A percentile compares a stretch with the other conserved stretches of the same genome.
These are phyloP conservation scores for Cladobotryum protrusum DNA, from an alignment of 2,329 filamentous ascomycete species.

Conservation along the genomic window DNA sequence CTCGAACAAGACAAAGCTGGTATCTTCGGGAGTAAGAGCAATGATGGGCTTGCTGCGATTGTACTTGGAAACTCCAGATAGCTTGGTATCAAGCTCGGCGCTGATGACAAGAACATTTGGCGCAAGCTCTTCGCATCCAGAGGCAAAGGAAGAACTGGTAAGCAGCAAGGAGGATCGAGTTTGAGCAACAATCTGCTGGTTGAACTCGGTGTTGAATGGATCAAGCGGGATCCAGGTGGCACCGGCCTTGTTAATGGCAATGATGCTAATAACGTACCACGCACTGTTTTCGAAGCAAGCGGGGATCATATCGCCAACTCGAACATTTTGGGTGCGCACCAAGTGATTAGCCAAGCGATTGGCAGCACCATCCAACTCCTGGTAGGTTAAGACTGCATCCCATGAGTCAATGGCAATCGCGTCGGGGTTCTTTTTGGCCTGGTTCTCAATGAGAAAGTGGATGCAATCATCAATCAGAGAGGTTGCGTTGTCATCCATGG, in stretches of 20 bases:
- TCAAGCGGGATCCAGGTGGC: background rate
- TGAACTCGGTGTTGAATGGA: background rate
- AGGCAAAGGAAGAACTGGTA: background rate
- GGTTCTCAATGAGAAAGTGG: conserved; percentile 6
- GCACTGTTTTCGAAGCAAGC: conserved; percentile 12
- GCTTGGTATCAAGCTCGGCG: background rate
- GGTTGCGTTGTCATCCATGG: background rate
- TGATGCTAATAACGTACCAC: conserved; percentile 16
- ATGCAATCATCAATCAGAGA: conserved; percentile 6
- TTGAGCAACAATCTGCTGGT: conserved; percentile 9
- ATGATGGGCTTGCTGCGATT: too few relatives aligned
- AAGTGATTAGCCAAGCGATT: conserved; percentile 13
- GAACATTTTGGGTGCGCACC: conserved; percentile 11
- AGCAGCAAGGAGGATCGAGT: conserved; percentile 2
- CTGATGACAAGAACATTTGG: background rate
- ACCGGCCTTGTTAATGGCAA: conserved; percentile 12
- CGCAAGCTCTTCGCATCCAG: background rate
- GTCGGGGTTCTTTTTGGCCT: conserved; percentile 3
- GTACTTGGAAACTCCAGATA: background rate
- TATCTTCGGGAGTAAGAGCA: background rate
- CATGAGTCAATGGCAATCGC: conserved; percentile 5
- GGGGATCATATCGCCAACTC: conserved; percentile 4
- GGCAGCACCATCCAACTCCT: conserved; percentile 22
- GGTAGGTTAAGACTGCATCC: conserved; percentile 31
- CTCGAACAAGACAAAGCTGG: background rate